Conservation (phyloP, 2,329 filamentous ascomycete genomes). For the Monosporascus sp. region DNA sequence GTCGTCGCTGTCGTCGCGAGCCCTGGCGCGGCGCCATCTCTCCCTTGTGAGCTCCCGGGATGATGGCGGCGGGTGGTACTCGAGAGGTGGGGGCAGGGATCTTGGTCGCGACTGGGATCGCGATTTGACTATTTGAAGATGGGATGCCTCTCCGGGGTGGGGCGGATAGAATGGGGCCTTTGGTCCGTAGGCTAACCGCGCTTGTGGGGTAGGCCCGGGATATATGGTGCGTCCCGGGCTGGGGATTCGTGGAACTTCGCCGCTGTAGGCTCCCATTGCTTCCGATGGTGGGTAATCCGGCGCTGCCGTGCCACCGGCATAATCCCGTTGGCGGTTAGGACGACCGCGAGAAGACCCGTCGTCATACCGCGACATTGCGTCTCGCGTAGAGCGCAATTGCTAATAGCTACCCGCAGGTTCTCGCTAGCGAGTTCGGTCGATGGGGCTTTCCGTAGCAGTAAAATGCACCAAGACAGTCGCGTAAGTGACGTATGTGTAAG, state of each 20-base stretch:
- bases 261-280: conserved; percentile 6
- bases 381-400: conserved; percentile 1
- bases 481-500: too few relatives aligned
- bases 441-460: neutral
- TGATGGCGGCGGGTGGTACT: conserved; percentile 7
- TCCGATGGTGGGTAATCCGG: conserved; percentile 14
- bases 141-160: conserved; percentile 5
- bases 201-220: conserved; percentile 10
- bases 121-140: conserved; percentile 19
- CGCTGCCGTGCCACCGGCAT: neutral
- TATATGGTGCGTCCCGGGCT: conserved; percentile 14
- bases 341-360: conserved; percentile 15
- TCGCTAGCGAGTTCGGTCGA: neutral
- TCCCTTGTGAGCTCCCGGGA: conserved; percentile 9
- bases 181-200: conserved; percentile 34
- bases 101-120: conserved; percentile 21
- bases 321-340: conserved; percentile 9
- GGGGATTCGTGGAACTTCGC: conserved; percentile 10
- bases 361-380: conserved; percentile 22
- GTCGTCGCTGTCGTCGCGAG: conserved; percentile 16
- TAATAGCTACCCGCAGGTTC: neutral
- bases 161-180: conserved; percentile 28
- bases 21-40: conserved; percentile 4
- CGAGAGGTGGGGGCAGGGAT: conserved; percentile 19
- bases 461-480: too few relatives aligned